Conservation (phyloP, 2,329 filamentous ascomycete species). For the Bipolaris gigantea region DNA sequence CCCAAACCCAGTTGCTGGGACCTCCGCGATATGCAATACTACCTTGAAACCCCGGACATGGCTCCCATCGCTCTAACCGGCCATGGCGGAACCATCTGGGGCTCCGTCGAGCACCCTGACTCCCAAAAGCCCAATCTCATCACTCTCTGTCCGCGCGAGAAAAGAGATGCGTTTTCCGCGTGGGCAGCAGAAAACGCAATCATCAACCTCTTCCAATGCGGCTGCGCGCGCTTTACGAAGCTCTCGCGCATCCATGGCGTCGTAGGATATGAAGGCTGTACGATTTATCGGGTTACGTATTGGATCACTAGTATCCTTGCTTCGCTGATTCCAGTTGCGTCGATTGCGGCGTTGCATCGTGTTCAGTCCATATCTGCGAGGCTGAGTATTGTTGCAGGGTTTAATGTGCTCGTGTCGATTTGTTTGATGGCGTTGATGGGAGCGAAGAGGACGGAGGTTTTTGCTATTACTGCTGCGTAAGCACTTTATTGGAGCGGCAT, state of each 20-base stretch:
- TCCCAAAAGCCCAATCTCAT: not conserved
- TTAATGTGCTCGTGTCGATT: not conserved
- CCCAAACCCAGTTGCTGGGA: not conserved
- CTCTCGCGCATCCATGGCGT: not conserved
- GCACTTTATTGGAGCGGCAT: not conserved
- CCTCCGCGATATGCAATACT: not conserved
- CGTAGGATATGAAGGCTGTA: not conserved
- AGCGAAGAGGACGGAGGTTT: not conserved
- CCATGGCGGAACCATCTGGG: not conserved
- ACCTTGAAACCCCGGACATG: not conserved
- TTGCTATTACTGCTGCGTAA: conserved; percentile 6
- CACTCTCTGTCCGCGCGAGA: not conserved
- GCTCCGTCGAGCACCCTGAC: not conserved
- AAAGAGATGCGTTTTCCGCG: not conserved
- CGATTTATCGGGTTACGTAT: not conserved
- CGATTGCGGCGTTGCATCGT: not conserved
- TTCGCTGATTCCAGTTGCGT: conserved; percentile 1
- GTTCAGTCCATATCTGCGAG: not conserved
- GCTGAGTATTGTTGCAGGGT: not conserved
- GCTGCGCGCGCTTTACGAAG: not conserved
- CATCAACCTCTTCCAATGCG: not conserved
- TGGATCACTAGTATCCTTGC: conserved; percentile 1
- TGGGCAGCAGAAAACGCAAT: conserved; percentile 2
- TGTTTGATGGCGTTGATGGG: not conserved
- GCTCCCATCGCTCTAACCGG: not conserved